Conservation (phyloP, 1,284 basidiomycete species). For the Bondarzewia mesenterica region DNA sequence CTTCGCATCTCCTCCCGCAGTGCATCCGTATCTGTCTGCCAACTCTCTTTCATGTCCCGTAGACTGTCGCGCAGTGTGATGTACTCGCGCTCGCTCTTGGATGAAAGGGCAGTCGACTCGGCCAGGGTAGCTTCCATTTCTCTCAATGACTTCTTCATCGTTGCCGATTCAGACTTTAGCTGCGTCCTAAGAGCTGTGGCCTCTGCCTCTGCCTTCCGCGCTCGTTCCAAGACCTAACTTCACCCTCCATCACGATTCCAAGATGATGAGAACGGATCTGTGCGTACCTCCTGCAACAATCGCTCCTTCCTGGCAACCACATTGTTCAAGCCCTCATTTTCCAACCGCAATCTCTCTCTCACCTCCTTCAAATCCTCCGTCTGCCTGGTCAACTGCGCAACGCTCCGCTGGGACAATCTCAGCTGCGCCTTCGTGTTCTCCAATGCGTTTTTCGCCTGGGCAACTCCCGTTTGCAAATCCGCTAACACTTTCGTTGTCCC, state of each 20-base stretch:
- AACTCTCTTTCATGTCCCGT: slow-evolving; percentile 58
- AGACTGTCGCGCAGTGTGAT: slow-evolving; percentile 66
- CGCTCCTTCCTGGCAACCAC: slow-evolving; percentile 83
- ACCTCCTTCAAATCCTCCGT: slow-evolving; percentile 83
- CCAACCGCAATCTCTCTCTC: slow-evolving; percentile 68
- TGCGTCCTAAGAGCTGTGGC: slow-evolving; percentile 54
- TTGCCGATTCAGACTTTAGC: slow-evolving; percentile 63
- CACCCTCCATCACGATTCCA: not conserved
- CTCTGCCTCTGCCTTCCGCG: slow-evolving; percentile 75
- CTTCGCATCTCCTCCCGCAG: slow-evolving; percentile 63
- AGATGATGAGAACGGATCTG: not conserved
- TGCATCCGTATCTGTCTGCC: slow-evolving; percentile 58
- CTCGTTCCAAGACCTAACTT: slow-evolving; percentile 71
- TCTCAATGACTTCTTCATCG: slow-evolving; percentile 63
- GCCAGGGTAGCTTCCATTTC: slow-evolving; percentile 68
- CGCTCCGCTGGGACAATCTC: slow-evolving; percentile 66
- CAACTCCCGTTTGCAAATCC: slow-evolving; percentile 75
- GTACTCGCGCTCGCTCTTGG: slow-evolving; percentile 74
- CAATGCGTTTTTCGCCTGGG: slow-evolving; percentile 68
- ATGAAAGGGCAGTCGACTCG: slow-evolving; percentile 68
- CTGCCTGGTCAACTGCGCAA: slow-evolving; percentile 73
- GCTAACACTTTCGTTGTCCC: slow-evolving; percentile 79
- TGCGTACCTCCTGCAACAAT: slow-evolving; percentile 65
- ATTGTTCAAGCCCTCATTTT: slow-evolving; percentile 81
- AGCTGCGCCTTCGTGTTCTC: slow-evolving; percentile 79